phyloP scores from a whole-genome alignment of 1,284 basidiomycete genomes.

The Cutaneotrichosporon cavernicola region DNA sequence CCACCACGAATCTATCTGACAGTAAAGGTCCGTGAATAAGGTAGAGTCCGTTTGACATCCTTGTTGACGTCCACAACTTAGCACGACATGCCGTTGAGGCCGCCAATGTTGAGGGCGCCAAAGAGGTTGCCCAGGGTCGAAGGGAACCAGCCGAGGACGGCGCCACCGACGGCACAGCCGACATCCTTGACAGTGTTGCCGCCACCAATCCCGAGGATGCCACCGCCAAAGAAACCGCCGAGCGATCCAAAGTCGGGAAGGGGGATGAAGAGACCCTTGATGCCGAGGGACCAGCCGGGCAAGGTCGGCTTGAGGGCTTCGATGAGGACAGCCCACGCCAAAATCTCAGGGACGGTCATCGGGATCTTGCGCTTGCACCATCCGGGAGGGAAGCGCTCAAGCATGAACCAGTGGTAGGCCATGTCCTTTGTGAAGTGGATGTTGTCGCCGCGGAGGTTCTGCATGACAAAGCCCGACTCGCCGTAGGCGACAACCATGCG shows the following conservation, averaged over 20 bases:
- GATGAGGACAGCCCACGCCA: conserved; percentile 21
- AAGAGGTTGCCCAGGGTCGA: conserved; percentile 11
- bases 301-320: conserved; percentile 17
- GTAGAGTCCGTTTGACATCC: not conserved
- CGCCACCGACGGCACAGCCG: conserved; percentile 13
- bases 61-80: conserved; percentile 4
- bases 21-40: not conserved
- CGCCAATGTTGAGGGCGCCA: conserved; percentile 11
- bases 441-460: conserved; percentile 21
- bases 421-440: conserved; percentile 15
- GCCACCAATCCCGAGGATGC: conserved; percentile 4
- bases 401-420: conserved; percentile 23
- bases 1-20: not conserved
- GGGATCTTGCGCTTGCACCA: conserved; percentile 23
- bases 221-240: conserved; percentile 8
- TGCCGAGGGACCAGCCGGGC: conserved; percentile 24
- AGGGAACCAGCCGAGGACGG: conserved; percentile 23
- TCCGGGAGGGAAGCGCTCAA: conserved; percentile 27
- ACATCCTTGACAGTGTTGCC: conserved; percentile 12
- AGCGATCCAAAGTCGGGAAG: conserved; percentile 17
- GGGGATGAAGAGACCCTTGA: conserved; percentile 21
- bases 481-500: conserved; percentile 28
- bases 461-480: conserved; percentile 25
- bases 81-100: conserved; percentile 17
- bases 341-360: conserved; percentile 21